Evolutionary conservation across 139 green algal genomes (phyloP).

Genomic region (Chlorella sp.): DNA sequence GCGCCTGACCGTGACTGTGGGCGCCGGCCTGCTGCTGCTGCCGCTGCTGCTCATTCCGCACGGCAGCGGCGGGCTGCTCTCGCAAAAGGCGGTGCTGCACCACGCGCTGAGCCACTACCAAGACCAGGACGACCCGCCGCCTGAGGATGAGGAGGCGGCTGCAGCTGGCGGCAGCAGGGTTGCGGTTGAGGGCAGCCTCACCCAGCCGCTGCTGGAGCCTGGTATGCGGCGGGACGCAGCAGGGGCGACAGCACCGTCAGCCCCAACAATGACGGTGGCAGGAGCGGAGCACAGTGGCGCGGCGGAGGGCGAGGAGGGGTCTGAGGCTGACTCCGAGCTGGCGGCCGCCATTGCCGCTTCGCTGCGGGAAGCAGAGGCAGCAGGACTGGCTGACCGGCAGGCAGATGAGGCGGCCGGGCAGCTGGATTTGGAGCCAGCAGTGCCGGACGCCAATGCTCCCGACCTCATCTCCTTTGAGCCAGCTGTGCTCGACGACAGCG

Average conservation of each 20-base stretch:
- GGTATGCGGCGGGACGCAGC: not conserved
- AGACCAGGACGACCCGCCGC: not conserved
- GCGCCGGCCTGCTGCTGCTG: constrained; percentile 56
- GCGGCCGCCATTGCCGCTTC: no score
- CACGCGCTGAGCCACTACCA: not conserved
- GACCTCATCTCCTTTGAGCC: no score
- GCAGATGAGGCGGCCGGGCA: no score
- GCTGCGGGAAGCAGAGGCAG: no score
- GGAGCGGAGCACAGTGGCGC: not conserved
- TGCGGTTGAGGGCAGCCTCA: not conserved
- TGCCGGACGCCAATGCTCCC: no score
- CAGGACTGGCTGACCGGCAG: no score
- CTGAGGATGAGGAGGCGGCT: not conserved
- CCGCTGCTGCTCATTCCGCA: constrained; percentile 54
- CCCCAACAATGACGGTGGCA: not conserved
- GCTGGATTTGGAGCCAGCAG: no score
- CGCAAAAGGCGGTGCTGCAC: not conserved
- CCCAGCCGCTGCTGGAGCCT: constrained; percentile 14
- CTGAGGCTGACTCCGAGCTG: no score
- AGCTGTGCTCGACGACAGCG: no score
- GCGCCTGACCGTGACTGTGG: constrained; percentile 4
- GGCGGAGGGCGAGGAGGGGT: not conserved
- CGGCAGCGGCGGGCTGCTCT: constrained; percentile 39
- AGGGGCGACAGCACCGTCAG: not conserved
- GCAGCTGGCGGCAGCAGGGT: not conserved